Conservation (phyloP, 169 alveolate genomes). For the Plasmodium reichenowi region DNA sequence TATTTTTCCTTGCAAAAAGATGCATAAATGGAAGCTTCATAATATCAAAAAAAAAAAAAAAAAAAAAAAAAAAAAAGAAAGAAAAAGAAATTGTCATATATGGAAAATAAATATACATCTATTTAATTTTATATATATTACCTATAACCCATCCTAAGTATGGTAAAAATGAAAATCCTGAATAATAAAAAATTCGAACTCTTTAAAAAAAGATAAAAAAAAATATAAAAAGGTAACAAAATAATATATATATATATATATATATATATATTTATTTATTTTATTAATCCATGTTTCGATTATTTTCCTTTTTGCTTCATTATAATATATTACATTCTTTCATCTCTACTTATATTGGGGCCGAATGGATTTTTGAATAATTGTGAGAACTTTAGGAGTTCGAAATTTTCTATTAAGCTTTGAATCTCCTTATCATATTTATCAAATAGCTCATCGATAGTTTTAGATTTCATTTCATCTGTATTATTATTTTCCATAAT, state of each 20-base stretch:
- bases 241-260: background rate
- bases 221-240: background rate
- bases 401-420: constrained; percentile 36
- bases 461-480: constrained; percentile 12
- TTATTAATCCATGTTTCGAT: background rate
- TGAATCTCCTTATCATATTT: constrained; percentile 58
- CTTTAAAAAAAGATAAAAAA: constrained; percentile 21
- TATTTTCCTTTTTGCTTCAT: constrained; percentile 1
- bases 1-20: constrained; percentile 65
- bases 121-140: background rate
- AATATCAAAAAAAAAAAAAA: background rate
- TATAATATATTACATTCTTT: constrained; percentile 34
- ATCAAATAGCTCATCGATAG: constrained; percentile 44
- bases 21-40: constrained; percentile 59
- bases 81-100: background rate
- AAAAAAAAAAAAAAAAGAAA: background rate
- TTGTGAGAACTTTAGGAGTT: constrained; percentile 32
- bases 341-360: constrained; percentile 52
- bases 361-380: constrained; percentile 66
- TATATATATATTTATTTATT: background rate
- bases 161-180: constrained; percentile 64
- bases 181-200: constrained; percentile 59
- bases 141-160: constrained; percentile 75
- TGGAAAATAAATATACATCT: background rate
- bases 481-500: constrained; percentile 7